Percentiles rank a stretch among this genome's conserved stretches.
These are phyloP conservation scores for Cicer bijugum DNA, from an alignment of 306 rosid genomes.

Conservation along the genomic window DNA sequence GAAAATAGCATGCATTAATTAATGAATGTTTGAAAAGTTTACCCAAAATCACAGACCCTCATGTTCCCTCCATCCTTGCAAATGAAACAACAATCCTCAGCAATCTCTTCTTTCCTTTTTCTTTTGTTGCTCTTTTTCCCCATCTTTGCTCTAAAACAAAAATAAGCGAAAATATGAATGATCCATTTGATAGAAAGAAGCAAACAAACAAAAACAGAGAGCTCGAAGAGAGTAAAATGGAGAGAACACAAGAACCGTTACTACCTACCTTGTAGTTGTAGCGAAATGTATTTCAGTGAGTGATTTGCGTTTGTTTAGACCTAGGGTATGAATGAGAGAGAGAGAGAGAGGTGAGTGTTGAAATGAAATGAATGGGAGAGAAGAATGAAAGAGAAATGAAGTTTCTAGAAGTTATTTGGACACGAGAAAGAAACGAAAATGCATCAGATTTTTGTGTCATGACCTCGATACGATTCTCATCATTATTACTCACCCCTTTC, in stretches of 20 bases:
- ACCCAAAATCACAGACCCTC: constrained; percentile 1
- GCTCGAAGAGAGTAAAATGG: no score
- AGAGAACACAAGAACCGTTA: no score
- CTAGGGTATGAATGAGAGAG: no score
- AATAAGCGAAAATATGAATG: neutral
- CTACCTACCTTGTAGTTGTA: no score
- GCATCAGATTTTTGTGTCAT: no score
- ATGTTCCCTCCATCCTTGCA: constrained; percentile 11
- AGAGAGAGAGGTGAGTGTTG: neutral
- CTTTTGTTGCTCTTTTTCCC: neutral
- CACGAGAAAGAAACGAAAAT: no score
- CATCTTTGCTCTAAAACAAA: neutral
- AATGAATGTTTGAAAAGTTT: neutral
- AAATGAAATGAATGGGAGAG: neutral
- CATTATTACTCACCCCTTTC: no score
- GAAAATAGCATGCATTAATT: neutral
- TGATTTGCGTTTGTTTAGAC: no score
- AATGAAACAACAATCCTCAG: neutral
- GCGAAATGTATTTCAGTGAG: no score
- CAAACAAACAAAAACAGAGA: no score
- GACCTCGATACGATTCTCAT: no score
- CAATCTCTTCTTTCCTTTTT: neutral
- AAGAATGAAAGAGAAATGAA: no score
- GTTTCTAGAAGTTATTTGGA: neutral
- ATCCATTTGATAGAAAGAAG: neutral